These are phyloP conservation scores for Durio zibethinus DNA, from an alignment of 345 rosid genomes.

Conservation along the genomic window DNA sequence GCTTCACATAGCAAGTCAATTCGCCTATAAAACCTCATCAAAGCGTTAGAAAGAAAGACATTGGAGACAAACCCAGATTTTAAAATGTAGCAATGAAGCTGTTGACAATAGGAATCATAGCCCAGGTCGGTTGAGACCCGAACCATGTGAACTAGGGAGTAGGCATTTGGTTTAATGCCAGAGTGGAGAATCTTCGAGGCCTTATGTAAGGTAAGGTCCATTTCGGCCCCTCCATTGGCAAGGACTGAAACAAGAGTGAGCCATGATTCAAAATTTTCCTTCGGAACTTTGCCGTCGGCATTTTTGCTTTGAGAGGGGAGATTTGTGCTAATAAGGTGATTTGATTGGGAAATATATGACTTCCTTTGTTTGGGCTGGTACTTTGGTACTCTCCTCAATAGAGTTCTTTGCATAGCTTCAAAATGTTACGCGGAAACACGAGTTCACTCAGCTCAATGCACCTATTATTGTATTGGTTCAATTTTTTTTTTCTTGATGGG, in stretches of 20 bases:
- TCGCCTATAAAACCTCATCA: conserved; percentile 42
- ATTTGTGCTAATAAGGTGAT: neutral
- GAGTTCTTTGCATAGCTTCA: conserved; percentile 24
- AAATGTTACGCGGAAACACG: neutral
- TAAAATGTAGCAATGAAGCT: conserved; percentile 53
- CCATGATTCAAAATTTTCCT: conserved; percentile 12
- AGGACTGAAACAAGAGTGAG: conserved; percentile 13
- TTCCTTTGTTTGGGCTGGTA: conserved; percentile 16
- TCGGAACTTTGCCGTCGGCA: neutral
- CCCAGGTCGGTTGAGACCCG: conserved; percentile 51
- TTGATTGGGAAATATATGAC: conserved; percentile 8
- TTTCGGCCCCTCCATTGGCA: conserved; percentile 22
- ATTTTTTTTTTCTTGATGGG: too few species aligned
- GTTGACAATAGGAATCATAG: conserved; percentile 38
- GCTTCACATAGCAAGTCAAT: conserved; percentile 36
- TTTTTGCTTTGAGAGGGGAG: neutral
- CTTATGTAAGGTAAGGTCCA: conserved; percentile 25
- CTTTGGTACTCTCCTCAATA: conserved; percentile 11
- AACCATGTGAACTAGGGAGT: conserved; percentile 45
- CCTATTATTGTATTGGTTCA: too few species aligned
- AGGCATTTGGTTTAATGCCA: conserved; percentile 30
- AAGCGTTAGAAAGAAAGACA: conserved; percentile 48
- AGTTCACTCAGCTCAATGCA: too few species aligned
- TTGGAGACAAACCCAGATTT: conserved; percentile 59
- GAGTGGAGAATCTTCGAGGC: conserved; percentile 33